These are phyloP conservation scores for Moniliella sp. DNA, from an alignment of 1,284 basidiomycete genomes.

Conservation along the genomic window DNA sequence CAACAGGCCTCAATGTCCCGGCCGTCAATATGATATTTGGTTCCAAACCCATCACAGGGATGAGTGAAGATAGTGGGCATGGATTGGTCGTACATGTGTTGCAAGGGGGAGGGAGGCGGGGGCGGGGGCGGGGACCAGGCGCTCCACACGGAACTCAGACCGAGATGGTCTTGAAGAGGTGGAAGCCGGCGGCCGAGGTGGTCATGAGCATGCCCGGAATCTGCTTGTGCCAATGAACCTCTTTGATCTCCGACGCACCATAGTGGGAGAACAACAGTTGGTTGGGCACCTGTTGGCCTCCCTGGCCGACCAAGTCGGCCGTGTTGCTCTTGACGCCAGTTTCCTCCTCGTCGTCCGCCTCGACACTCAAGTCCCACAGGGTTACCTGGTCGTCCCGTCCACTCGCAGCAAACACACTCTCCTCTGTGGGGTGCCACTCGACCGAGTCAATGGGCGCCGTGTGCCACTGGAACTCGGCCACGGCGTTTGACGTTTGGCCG, in stretches of 20 bases:
- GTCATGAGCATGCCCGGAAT: slow-evolving; percentile 40
- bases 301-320: slow-evolving; percentile 28
- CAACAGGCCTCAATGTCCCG: too few relatives aligned
- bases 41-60: too few relatives aligned
- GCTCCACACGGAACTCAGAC: slow-evolving; percentile 15
- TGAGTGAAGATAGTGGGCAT: too few relatives aligned
- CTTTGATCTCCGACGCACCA: slow-evolving; percentile 86
- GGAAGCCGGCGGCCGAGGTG: slow-evolving; percentile 23
- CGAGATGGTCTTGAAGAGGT: slow-evolving; percentile 76
- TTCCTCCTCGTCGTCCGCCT: slow-evolving; percentile 77
- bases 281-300: slow-evolving; percentile 44
- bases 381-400: slow-evolving; percentile 87
- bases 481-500: slow-evolving; percentile 41
- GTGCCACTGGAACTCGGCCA: slow-evolving; percentile 82
- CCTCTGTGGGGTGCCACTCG: slow-evolving; percentile 93
- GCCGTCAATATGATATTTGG: too few relatives aligned
- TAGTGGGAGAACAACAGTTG: slow-evolving; percentile 92
- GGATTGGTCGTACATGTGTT: too few relatives aligned
- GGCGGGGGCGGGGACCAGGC: too few relatives aligned
- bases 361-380: slow-evolving; percentile 85
- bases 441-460: slow-evolving; percentile 76
- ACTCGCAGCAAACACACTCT: slow-evolving; percentile 77
- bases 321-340: slow-evolving; percentile 17
- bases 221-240: slow-evolving; percentile 93
- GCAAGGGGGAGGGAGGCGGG: too few relatives aligned